Base-by-base conservation (phyloP, 345 rosid species). In the Trapa incisa region DNA sequence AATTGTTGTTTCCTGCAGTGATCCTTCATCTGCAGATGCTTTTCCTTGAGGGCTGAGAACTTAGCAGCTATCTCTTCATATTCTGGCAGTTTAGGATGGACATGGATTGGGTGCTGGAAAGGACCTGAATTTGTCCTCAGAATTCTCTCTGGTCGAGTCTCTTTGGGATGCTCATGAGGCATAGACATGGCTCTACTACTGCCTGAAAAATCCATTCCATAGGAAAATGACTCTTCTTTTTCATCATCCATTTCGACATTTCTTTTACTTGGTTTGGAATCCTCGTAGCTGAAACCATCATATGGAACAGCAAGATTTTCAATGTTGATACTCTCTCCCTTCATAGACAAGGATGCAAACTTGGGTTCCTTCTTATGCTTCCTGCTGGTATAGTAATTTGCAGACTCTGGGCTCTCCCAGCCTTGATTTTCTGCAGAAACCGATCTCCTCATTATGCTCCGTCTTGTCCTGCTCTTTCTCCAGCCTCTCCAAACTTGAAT, bases 61-160 rank as follows among this genome's bases (percentile, higher is more conserved):
- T 84, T 83, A 5, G 89, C 85, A 38, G 84, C 75, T 57, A 92
- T 77, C 54, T 85, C 91, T 62, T 92, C 96, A 15, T 83, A 92
- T 58, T 89, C 88, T 16, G 96, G 96, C 75, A 92, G 74, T 76
- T 84, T 92, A n/a, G 96, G 98, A 66, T 92, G 96, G 50, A 92
- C 91, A 70, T 87, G 86, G 65, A 72, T 75, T 5, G 87, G 80
- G 47, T 79, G 61, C 62, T 66, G 75, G 53, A 68, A 52, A 1
- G 84, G 80, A 62, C 82, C 72, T 1, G 96, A 84, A 52, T 66
- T 72, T 12, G 81, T 72, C 14, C 88, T 65, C 17, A n/a, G 57
- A 42, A 72, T 29, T 52, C 61, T 68, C n/a, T 70, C 78, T 29
- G 4, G 29, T 10, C 43, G 35, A 9, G 42, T 29, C 7, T 69